Conservation (phyloP, 345 rosid genomes). For the Lepidium aucheri region DNA sequence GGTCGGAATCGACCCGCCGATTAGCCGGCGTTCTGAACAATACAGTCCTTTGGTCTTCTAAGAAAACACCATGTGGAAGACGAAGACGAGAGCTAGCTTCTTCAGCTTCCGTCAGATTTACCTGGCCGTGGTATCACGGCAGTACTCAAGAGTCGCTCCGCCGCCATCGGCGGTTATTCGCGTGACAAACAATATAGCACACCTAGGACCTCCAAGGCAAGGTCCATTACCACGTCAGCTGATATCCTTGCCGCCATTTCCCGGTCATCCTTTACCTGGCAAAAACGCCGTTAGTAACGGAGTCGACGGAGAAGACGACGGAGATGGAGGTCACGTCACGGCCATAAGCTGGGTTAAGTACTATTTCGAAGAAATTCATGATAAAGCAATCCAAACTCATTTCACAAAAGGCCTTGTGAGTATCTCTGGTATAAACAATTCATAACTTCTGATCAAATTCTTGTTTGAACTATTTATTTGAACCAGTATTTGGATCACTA, state of each 20-base stretch:
- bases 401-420: conserved; percentile 86
- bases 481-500: background rate
- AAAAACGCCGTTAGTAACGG: conserved; percentile 20
- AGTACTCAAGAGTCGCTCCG: conserved; percentile 47
- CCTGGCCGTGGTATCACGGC: conserved; percentile 17
- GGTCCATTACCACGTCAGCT: conserved; percentile 83
- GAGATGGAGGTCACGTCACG: conserved; percentile 36
- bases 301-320: conserved; percentile 13
- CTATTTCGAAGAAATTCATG: conserved; percentile 55
- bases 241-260: conserved; percentile 76
- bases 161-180: conserved; percentile 49
- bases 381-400: conserved; percentile 56
- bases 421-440: conserved; percentile 16
- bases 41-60: background rate
- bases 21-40: background rate
- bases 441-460: background rate
- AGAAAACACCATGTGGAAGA: conserved; percentile 19
- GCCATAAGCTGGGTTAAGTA: conserved; percentile 85
- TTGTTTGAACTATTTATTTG: background rate
- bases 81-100: background rate
- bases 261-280: conserved; percentile 49
- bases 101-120: background rate
- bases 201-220: conserved; percentile 46
- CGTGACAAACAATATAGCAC: conserved; percentile 52
- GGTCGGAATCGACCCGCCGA: background rate